Evolutionary conservation across 2,329 filamentous ascomycete genomes (phyloP), one percentile per base, ranked within the genome.

Genomic region (Stemphylium vesicarium): DNA sequence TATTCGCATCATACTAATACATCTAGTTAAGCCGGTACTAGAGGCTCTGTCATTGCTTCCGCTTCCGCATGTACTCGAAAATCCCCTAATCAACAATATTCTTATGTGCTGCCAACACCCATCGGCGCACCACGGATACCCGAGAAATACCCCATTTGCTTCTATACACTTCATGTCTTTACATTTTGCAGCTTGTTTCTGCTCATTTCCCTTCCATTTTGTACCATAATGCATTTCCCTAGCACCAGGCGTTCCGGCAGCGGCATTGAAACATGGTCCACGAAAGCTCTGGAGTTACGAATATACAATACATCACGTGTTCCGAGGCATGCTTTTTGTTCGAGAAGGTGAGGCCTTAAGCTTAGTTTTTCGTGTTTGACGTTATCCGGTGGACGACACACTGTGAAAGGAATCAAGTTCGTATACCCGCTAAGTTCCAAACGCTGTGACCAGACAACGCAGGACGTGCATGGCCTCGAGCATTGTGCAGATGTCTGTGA

Each of bases 171-270:
- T 38, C 16, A 36, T 39, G 9, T 22, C 26, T n/a, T 26, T 9
- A 18, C 10, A 22, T 7, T 47, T 22, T 15, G 29, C 15, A 26
- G n/a, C 18, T 9, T 35, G 10, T 13, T 38, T 33, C 4, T 20
- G 18, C 18, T 38, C 11, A 22, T 35, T 4, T 36, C 16, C 37
- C 10, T 20, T 46, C 20, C 39, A 54, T 50, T 37, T 20, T 59
- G 50, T 61, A 59, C 47, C 55, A 45, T 53, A 57, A 53, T 55
- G 36, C 36, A 29, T 54, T 48, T 32, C 44, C 24, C 35, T n/a
- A 33, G 42, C 45, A 53, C 45, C 16, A 42, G 43, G 58, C 56
- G 48, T 61, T 50, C 33, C 20, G 35, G 44, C 20, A 16, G 48
- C 24, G 50, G 33, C 22, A 48, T 52, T n/a, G 43, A 42, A 15